Evolutionary conservation across 2,329 filamentous ascomycete species (phyloP), one percentile per base, ranked within the genome.

Genomic region (Paramyrothecium sp.): DNA sequence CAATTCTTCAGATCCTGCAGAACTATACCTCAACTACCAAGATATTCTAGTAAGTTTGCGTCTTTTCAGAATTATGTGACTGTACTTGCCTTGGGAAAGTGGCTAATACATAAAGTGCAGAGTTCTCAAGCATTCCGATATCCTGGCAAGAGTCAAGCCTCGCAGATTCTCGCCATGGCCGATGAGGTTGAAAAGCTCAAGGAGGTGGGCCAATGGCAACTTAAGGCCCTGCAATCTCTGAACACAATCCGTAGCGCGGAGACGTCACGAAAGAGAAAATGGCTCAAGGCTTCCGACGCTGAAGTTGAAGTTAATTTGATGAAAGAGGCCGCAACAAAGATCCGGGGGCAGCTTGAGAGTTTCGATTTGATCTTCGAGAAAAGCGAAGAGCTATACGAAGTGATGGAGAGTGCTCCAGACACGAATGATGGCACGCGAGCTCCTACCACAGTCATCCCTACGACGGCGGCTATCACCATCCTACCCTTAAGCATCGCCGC

Each of bases 401-500:
- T 56, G 3, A 33, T 58, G 19, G 34, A 49, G n/a, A 34, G 53
- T 12, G 17, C 46, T 51, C 51, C 56, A 2, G 64, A 54, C 13
- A 54, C 47, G 17, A 21, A 19, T 20, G n/a, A 54, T 19, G 52
- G 47, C 21, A 57, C 67, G 33, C 59, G 69, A 21, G 59, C 59
- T 34, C 65, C 64, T 34, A 66, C 69, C 1, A 68, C 71, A 30
- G 51, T 69, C 2, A 60, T 71, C 2, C 71, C 72, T 51, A 71
- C 70, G 0, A 62, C 70, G 21, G 66, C 71, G 8, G 66, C 70
- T 0, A 58, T 68, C 5, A 61, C 70, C 7, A 71, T 72, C 55
- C 53, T 71, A 34, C 70, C 70, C 2, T 52, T 71, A 19, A 68
- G 67, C 5, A 71, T 72, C 38, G 58, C 71, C 26, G 63, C 69